Evolutionary conservation across 1,139 yeast species (phyloP).

Genomic region (Taphrina populina): DNA sequence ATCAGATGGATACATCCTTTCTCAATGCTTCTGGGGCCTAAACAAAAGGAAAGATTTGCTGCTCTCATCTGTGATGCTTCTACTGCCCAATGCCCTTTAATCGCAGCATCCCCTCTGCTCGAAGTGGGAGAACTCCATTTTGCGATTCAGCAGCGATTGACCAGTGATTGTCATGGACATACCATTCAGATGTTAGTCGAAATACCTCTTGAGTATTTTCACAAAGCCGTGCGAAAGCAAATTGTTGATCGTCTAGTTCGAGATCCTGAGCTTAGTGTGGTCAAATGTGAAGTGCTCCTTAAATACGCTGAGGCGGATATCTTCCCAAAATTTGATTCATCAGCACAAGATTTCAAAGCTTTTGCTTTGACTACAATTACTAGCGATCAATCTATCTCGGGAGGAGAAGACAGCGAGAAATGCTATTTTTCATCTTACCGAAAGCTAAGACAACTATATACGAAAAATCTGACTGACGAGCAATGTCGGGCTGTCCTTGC

Average conservation of each 20-base stretch:
- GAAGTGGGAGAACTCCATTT: conserved; percentile 2
- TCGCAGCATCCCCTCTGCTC: background rate
- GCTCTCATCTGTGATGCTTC: background rate
- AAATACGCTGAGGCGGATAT: conserved; percentile 19
- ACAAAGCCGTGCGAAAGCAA: conserved; percentile 5
- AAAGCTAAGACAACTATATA: background rate
- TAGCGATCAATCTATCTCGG: background rate
- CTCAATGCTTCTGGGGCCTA: background rate
- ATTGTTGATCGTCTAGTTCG: background rate
- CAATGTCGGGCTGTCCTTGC: background rate
- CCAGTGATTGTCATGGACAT: background rate
- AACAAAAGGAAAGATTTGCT: background rate
- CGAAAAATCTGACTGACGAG: background rate
- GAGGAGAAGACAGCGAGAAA: background rate
- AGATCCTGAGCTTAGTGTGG: too few relatives aligned
- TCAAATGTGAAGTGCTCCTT: background rate
- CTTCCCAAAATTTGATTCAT: conserved; percentile 7
- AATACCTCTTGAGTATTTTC: conserved; percentile 20
- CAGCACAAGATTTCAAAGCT: background rate
- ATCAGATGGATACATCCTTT: background rate
- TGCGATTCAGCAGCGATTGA: conserved; percentile 8
- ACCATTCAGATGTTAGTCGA: background rate
- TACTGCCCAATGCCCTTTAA: background rate
- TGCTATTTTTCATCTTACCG: background rate
- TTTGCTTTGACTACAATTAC: background rate